Evolutionary conservation across 352 stramenopile genomes (phyloP), one percentile per base, ranked within the genome.

Genomic region (Pythium monospermum): DNA sequence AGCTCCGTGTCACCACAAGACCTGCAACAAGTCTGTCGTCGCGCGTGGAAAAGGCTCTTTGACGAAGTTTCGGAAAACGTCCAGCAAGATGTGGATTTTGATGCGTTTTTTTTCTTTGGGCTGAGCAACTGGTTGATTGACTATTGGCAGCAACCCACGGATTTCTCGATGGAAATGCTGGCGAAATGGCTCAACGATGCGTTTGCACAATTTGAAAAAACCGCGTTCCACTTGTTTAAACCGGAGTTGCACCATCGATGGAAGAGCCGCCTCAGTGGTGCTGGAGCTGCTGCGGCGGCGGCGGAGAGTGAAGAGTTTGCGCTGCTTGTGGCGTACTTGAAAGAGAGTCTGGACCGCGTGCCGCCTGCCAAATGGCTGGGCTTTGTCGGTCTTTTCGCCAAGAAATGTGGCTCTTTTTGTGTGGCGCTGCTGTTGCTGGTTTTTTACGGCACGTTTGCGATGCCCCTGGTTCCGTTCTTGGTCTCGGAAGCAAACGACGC

Each of bases 131-230:
- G 81, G 78, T 48, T 81, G 11, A 67, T 88, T 28, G 74, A 90
- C 52, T 91, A 88, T 51, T 91, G 78, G 81, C 81, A 90, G 44
- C 78, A 89, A 23, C 81, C 76, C 18, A 87, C 78, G 3, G 66
- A 78, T n/a, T 84, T 89, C 55, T 87, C 79, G 33, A 47, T 87
- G 30, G 74, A 84, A 39, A 81, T 86, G 76, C 62, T 91, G 26
- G 66, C 64, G 19, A 61, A 65, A 31, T 85, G 84, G 71, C 54
- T 89, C 13, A 55, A 58, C 3, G 78, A 91, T 23, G 69, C 61
- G 16, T 72, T 91, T 21, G 56, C 68, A 10, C 56, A 63, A 6
- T 69, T 91, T 33, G 70, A 89, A 42, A 73, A 71, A 40, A 58
- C 63, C 19, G 69, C 78, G 3, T 56, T 79, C 27, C 55, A 67